Conservation (phyloP, 345 rosid genomes). For the Heritiera fomes region DNA sequence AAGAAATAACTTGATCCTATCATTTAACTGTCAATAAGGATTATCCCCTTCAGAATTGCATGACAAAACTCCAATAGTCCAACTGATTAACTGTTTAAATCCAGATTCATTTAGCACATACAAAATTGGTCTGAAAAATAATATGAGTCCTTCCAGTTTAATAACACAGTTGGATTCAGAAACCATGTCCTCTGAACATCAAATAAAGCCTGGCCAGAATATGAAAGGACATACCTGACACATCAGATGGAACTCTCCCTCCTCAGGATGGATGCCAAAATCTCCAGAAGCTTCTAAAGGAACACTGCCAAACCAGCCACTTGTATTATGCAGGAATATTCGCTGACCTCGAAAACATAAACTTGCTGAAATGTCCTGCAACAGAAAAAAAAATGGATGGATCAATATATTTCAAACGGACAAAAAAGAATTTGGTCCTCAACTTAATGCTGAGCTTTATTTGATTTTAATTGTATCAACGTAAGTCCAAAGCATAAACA, state of each 20-base stretch:
- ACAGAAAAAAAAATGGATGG: slow-evolving; percentile 9
- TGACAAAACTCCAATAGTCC: background rate
- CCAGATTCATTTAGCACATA: slow-evolving; percentile 4
- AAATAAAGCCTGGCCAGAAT: background rate
- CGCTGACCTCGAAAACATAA: slow-evolving; percentile 92
- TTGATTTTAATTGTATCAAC: slow-evolving; percentile 13
- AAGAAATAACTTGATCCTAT: background rate
- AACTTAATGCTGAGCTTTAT: background rate
- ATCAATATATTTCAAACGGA: slow-evolving; percentile 12
- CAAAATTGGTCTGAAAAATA: background rate
- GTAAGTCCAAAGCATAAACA: background rate
- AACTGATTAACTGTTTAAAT: slow-evolving; percentile 1
- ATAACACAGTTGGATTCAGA: slow-evolving; percentile 8
- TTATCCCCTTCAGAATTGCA: slow-evolving; percentile 3
- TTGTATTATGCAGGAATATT: slow-evolving; percentile 84
- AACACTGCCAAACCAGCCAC: slow-evolving; percentile 92
- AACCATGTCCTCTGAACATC: slow-evolving; percentile 9
- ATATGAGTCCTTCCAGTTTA: slow-evolving; percentile 8
- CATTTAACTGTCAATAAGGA: background rate
- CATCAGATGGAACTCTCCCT: slow-evolving; percentile 97
- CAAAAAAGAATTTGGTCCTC: slow-evolving; percentile 4
- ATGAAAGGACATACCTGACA: slow-evolving; percentile 67
- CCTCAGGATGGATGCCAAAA: slow-evolving; percentile 97
- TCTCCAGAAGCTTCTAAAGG: slow-evolving; percentile 99
- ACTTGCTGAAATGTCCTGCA: slow-evolving; percentile 83